Base-by-base conservation (phyloP, 169 alveolate species). In the Condylostoma magnum region DNA sequence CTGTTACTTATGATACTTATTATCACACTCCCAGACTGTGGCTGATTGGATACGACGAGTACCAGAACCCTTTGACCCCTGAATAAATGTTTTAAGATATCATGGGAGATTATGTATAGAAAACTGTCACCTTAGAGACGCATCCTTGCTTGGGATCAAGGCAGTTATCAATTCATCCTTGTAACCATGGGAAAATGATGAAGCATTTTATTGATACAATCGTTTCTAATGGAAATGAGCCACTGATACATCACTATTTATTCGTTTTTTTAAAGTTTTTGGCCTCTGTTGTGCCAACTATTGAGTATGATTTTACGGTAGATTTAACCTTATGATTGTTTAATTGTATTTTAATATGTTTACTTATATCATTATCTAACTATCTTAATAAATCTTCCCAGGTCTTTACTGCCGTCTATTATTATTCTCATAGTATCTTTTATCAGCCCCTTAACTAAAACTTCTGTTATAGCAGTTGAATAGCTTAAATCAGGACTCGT, bases 61-160 rank as follows among this genome's bases (percentile, higher is more conserved):
- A 83, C 50, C 92, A 92, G n/a, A 55, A 51, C 3, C 96, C 96
- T 3, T 76, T 94, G 67, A 83, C 63, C 25, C 92, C 96, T 28
- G 79, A 80, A 12, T 90, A 94, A 80, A 93, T 96, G 65, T 92
- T 90, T 56, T 96, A 96, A 83, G 99, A 96, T 71, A 90, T 96
- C 30, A 91, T 95, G 82, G 92, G 90, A 47, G 98, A 95, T 63
- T 95, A 95, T 80, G 95, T 95, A 47, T 85, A 93, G 43, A 95
- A 93, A 81, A 95, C 98, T 12, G 95, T 91, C 47, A 96, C 99
- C 1, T 85, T 93, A 44, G 98, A 96, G 75, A 95, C 94, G 27
- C 98, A 95, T 65, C 97, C 98, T 27, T 82, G 83, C 67, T 81
- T 89, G 30, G 96, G 95, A 12, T 79, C 87, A 30, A 80, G 77